These are phyloP conservation scores for Ophiostoma himal-ulmi DNA, from an alignment of 2,329 filamentous ascomycete genomes.

Conservation along the genomic window DNA sequence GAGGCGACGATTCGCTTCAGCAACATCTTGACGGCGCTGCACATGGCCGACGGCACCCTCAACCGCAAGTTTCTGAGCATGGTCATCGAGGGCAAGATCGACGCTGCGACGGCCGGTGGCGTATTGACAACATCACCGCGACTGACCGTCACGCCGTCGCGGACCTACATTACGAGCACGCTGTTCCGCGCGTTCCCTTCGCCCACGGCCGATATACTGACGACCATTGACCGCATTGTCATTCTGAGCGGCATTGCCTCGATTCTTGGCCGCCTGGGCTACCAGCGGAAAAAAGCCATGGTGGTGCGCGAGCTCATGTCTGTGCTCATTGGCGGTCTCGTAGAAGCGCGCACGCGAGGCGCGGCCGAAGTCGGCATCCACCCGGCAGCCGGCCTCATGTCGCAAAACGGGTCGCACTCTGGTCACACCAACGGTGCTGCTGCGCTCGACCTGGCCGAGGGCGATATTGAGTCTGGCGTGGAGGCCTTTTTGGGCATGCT, in stretches of 20 bases:
- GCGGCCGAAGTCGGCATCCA: constrained; percentile 96
- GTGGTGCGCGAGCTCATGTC: constrained; percentile 80
- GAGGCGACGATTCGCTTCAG: constrained; percentile 69
- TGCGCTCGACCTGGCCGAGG: constrained; percentile 57
- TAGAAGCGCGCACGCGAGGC: constrained; percentile 85
- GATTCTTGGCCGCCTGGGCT: constrained; percentile 72
- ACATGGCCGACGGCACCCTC: constrained; percentile 59
- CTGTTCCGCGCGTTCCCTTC: constrained; percentile 66
- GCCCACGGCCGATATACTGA: constrained; percentile 59
- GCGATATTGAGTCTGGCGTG: constrained; percentile 61
- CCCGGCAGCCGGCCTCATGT: constrained; percentile 79
- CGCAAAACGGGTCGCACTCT: constrained; percentile 45
- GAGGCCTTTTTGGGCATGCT: constrained; percentile 57
- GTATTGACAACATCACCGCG: constrained; percentile 46
- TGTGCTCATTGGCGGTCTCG: constrained; percentile 73
- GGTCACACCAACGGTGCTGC: constrained; percentile 47
- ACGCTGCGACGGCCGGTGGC: constrained; percentile 41
- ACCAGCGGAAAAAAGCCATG: constrained; percentile 85
- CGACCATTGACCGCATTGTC: constrained; percentile 67
- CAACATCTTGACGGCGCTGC: constrained; percentile 62
- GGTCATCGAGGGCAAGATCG: constrained; percentile 54
- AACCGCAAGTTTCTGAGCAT: constrained; percentile 56
- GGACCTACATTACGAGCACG: constrained; percentile 58
- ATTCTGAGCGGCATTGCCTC: constrained; percentile 81
- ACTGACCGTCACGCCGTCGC: constrained; percentile 50